Conservation (phyloP, 495 filamentous ascomycete genomes). For the Penicillium maclennaniae region DNA sequence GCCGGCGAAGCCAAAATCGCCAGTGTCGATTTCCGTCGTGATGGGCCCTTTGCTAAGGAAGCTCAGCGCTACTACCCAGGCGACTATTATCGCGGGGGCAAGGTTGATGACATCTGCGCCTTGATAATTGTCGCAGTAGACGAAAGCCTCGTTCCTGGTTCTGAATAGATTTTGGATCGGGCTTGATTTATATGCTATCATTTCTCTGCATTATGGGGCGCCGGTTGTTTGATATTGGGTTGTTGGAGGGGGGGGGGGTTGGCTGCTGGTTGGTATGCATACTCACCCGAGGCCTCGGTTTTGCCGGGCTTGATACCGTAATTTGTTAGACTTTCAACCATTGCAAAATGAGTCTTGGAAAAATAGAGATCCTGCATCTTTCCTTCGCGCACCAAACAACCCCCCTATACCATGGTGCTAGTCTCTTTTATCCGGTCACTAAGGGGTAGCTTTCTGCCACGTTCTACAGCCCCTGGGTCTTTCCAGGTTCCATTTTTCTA, state of each 20-base stretch:
- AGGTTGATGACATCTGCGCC: conserved; percentile 86
- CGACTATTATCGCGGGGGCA: conserved; percentile 82
- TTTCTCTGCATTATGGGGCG: conserved; percentile 16
- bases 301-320: neutral
- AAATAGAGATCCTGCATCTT: neutral
- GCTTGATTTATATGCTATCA: neutral
- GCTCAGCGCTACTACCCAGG: conserved; percentile 79
- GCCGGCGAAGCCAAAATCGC: conserved; percentile 77
- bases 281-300: neutral
- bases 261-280: neutral
- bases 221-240: conserved; percentile 7
- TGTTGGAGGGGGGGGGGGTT: too few relatives aligned
- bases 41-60: conserved; percentile 93
- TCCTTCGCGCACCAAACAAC: neutral
- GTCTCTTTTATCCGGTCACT: too few relatives aligned
- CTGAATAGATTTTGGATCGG: neutral
- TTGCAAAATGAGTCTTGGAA: neutral
- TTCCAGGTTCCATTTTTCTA: too few relatives aligned
- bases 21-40: conserved; percentile 68
- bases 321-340: neutral
- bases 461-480: too few relatives aligned
- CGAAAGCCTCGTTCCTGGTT: conserved; percentile 13
- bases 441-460: too few relatives aligned
- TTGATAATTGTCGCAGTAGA: conserved; percentile 68
- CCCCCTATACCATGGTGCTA: too few relatives aligned